phyloP scores from a whole-genome alignment of 192 early-diverging fungal genomes.

The Mortierella claussenii region DNA sequence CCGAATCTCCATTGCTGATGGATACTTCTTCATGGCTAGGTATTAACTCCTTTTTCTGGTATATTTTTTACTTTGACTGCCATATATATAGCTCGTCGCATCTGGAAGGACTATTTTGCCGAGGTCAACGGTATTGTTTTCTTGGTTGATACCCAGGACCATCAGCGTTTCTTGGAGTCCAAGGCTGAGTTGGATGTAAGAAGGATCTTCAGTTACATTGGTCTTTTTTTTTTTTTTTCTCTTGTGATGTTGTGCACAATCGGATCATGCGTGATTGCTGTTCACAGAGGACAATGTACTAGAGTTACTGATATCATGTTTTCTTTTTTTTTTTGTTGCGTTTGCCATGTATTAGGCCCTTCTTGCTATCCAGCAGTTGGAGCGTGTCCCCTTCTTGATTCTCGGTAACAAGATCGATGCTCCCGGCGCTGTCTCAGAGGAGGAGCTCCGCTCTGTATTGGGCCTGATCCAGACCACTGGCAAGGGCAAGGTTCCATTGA shows the following conservation, averaged over 20 bases:
- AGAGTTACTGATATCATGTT: not conserved
- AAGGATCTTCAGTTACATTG: too few relatives aligned
- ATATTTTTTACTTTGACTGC: too few relatives aligned
- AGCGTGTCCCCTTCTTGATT: constrained; percentile 92
- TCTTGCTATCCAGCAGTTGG: constrained; percentile 93
- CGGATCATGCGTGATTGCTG: too few relatives aligned
- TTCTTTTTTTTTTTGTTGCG: not conserved
- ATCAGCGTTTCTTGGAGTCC: constrained; percentile 84
- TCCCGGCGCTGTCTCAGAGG: constrained; percentile 92
- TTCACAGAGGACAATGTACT: not conserved
- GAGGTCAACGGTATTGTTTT: constrained; percentile 99
- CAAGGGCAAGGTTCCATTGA: constrained; percentile 95
- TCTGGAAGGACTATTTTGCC: constrained; percentile 99
- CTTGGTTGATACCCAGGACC: constrained; percentile 93
- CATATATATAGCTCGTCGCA: constrained; percentile 83
- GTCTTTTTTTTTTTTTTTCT: not conserved
- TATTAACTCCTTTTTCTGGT: too few relatives aligned
- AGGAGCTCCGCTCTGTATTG: constrained; percentile 85
- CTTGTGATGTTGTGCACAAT: too few relatives aligned
- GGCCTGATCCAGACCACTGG: constrained; percentile 98
- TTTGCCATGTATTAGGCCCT: constrained; percentile 75
- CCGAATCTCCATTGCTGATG: too few relatives aligned
- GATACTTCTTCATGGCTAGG: too few relatives aligned
- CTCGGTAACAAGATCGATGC: constrained; percentile 99
- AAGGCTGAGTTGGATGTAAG: constrained; percentile 95